These are phyloP conservation scores for Corylus heterophylla DNA, from an alignment of 306 rosid species.

Conservation along the genomic window DNA sequence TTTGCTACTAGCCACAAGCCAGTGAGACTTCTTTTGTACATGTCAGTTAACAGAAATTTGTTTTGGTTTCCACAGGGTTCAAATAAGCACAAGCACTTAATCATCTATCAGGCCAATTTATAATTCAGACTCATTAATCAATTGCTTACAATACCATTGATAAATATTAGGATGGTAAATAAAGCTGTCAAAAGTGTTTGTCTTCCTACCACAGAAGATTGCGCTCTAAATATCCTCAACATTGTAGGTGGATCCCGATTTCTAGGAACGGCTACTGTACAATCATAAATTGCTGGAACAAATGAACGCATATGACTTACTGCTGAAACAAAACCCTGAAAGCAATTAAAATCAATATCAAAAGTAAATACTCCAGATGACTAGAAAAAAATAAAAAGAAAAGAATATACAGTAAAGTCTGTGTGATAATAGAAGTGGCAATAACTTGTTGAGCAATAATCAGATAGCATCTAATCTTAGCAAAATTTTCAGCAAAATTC, in stretches of 20 bases:
- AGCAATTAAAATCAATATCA: conserved; percentile 1
- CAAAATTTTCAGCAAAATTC: conserved; percentile 8
- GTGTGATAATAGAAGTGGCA: neutral
- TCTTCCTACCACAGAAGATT: conserved; percentile 65
- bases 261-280: conserved; percentile 66
- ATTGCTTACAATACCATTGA: neutral
- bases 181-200: conserved; percentile 22
- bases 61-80: neutral
- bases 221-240: conserved; percentile 61
- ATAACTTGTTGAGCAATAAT: neutral
- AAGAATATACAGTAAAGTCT: neutral
- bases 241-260: conserved; percentile 66
- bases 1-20: too few species aligned
- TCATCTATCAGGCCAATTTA: neutral
- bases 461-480: neutral
- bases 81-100: neutral
- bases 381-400: neutral
- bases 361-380: neutral
- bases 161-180: conserved; percentile 16
- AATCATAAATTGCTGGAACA: conserved; percentile 81
- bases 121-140: neutral
- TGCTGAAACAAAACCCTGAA: conserved; percentile 82
- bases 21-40: too few species aligned
- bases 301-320: conserved; percentile 50
- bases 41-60: too few species aligned